Base-by-base conservation (phyloP, 2,329 filamentous ascomycete genomes). In the Cytospora paraplurivora region DNA sequence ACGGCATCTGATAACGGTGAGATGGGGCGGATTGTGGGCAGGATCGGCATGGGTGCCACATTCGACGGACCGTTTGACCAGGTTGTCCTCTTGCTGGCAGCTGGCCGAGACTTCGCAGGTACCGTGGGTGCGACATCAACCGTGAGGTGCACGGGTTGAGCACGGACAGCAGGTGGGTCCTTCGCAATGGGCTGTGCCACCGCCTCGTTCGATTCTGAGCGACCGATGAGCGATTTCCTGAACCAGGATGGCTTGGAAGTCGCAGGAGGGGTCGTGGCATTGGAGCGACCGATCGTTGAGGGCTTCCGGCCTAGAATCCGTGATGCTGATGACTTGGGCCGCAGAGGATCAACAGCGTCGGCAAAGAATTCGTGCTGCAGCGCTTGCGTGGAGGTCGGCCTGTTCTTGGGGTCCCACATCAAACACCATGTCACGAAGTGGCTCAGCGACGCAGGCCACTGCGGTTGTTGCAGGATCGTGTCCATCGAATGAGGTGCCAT, bases 401-500 rank as follows among this genome's bases (percentile, higher is more conserved):
- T 86, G 72, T 81, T 88, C 79, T 93, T 96, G 12, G 95, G 95
- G 76, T 99, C 95, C 95, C 95, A 99, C 91, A 98, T 95, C 69
- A 99, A 78, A 77, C 95, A 99, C 93, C 93, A 97, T 17, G 95
- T 99, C 64, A 99, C 95, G 72, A 99, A 98, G 64, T 96, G 87
- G 71, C 89, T 90, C 62, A 99, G 83, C 21, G 92, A 89, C 1
- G 89, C 79, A 7, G 95, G 95, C 95, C 95, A 99, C 72, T 97
- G 92, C 17, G 95, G 93, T 33, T 90, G 76, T 73, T 92, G 92
- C 8, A 99, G 82, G 68, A 98, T 95, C 6, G 92, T 96, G 70
- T 98, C 94, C 86, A 99, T 92, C 19, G 94, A 87, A 76, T 98
- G 95, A 57, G 95, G 95, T 27, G 95, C 94, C 95, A 99, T 98